Conservation (phyloP, 1,139 yeast species). For the Sugiyamaella xylanicola region DNA sequence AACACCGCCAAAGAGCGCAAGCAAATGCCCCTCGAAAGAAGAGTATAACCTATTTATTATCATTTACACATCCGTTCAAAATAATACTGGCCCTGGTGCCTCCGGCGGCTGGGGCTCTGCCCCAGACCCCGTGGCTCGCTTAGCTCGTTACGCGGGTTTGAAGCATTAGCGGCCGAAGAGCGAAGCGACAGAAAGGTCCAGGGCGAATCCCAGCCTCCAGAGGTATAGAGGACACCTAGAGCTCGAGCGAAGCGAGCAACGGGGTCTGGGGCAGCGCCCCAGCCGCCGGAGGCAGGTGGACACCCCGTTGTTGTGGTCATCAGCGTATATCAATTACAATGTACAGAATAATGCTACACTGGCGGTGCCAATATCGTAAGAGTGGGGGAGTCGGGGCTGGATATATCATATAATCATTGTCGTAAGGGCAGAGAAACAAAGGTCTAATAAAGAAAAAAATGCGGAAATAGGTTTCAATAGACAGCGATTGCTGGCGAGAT, state of each 20-base stretch:
- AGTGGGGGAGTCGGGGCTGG: slow-evolving; percentile 11
- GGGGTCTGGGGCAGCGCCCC: background rate
- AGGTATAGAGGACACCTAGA: background rate
- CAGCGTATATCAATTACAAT: slow-evolving; percentile 13
- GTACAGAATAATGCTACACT: slow-evolving; percentile 9
- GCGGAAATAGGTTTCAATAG: background rate
- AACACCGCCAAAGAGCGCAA: slow-evolving; percentile 88
- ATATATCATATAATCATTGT: slow-evolving; percentile 8
- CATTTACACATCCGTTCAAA: background rate
- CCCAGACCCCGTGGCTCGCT: background rate
- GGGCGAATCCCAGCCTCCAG: background rate
- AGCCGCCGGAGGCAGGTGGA: background rate
- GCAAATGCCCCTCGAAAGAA: slow-evolving; percentile 52
- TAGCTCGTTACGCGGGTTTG: no score
- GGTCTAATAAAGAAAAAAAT: slow-evolving; percentile 7
- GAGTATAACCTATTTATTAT: slow-evolving; percentile 22
- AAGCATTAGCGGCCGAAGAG: no score
- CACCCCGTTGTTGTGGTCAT: background rate
- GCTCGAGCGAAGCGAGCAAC: background rate
- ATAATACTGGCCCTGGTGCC: background rate
- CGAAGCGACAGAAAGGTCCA: no score
- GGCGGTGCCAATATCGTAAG: slow-evolving; percentile 6
- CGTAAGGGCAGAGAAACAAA: slow-evolving; percentile 8
- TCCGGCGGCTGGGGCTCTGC: slow-evolving; percentile 1
- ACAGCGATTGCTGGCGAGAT: no score